Evolutionary conservation across 1,284 basidiomycete genomes (phyloP), one percentile per base, ranked within the genome.

Genomic region (Sanghuangporus baumii): DNA sequence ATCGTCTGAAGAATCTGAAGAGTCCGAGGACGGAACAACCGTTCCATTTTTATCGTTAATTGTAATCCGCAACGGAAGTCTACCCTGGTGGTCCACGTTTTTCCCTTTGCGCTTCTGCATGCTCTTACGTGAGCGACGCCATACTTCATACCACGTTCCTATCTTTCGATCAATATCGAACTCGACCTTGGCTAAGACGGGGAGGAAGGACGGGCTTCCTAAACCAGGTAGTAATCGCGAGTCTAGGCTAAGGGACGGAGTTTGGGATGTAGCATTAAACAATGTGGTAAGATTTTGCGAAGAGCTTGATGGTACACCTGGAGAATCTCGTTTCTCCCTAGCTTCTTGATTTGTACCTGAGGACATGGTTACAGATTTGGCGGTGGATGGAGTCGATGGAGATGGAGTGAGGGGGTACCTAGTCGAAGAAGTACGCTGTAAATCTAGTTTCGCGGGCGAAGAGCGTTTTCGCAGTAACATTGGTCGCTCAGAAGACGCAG

Each of bases 171-270:
- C 91, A 67, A 94, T 89, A 70, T 94, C 91, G 68, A 94, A 94
- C 73, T 94, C 92, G 18, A 94, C 84, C 74, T 93, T 94, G 58
- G 92, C 93, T 36, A 94, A 80, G 63, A 94, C 86, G 12, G 90
- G 90, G 58, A 92, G 84, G 50, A 90, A 74, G 34, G 87, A 83
- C 57, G 80, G 72, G 16, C 85, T 84, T 63, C 74, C 72, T 54
- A 91, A 75, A 6, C 89, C 88, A 16, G 87, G 85, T n/a, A 89
- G 77, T 62, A 85, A 79, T 58, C 88, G 73, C 38, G 79, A 78
- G 56, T 81, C 78, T 36, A 77, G 78, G 55, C 75, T 72, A 20
- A 76, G 71, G 55, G 78, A 78, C 9, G 74, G 74, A 11, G 82
- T 82, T 70, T 86, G 83, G 8, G 86, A 84, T 7, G 86, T 84